These are phyloP conservation scores for Amanita fuliginea DNA, from an alignment of 768 basidiomycete species.

Conservation along the genomic window DNA sequence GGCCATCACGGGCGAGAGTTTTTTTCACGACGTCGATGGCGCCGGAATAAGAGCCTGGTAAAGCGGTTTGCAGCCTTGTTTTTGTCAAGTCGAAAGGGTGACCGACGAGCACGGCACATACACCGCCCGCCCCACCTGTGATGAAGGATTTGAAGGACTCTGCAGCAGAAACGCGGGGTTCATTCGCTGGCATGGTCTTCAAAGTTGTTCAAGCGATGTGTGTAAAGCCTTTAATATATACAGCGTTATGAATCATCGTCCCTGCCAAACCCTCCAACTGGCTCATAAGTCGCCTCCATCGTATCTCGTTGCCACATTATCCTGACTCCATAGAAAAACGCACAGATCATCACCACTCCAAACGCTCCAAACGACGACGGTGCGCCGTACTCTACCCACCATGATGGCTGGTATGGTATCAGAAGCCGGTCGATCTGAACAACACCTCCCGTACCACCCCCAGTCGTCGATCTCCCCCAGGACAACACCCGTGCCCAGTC, in stretches of 20 bases:
- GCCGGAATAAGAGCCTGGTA: constrained; percentile 80
- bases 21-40: constrained; percentile 91
- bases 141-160: constrained; percentile 75
- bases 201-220: neutral
- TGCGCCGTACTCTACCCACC: constrained; percentile 71
- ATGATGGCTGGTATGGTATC: constrained; percentile 75
- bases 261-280: constrained; percentile 67
- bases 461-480: constrained; percentile 71
- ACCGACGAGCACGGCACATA: constrained; percentile 85
- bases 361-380: constrained; percentile 51
- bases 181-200: constrained; percentile 15
- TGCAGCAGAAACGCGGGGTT: constrained; percentile 27
- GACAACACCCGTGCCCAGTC: constrained; percentile 58
- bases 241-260: constrained; percentile 31
- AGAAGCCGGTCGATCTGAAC: constrained; percentile 79
- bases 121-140: constrained; percentile 89
- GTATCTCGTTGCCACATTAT: constrained; percentile 63
- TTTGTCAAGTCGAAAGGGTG: constrained; percentile 98
- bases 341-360: constrained; percentile 50
- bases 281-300: constrained; percentile 84
- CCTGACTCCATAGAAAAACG: constrained; percentile 66
- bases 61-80: constrained; percentile 90
- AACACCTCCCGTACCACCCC: constrained; percentile 73
- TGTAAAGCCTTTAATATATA: neutral
- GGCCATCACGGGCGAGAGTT: constrained; percentile 83